A percentile compares a stretch with the other conserved stretches of the same genome.
Conservation (phyloP, 2,329 filamentous ascomycete genomes). For the Aspergillus tamarii region DNA sequence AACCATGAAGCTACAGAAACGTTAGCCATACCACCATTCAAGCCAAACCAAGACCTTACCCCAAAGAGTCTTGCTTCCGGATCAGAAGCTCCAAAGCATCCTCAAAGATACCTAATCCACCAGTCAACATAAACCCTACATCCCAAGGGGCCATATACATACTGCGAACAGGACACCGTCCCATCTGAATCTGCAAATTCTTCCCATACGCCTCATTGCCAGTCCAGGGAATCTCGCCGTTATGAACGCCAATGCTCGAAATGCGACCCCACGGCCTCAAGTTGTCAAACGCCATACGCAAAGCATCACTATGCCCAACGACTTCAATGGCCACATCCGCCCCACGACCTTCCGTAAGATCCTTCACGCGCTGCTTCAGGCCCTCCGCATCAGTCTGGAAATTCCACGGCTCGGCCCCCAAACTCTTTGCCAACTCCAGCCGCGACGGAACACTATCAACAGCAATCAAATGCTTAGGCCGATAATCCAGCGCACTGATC, state of each 20-base stretch:
- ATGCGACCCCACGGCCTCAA: slow-evolving; percentile 72
- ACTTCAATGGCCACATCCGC: slow-evolving; percentile 83
- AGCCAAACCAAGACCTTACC: slow-evolving; percentile 52
- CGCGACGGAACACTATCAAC: slow-evolving; percentile 76
- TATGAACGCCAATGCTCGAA: slow-evolving; percentile 75
- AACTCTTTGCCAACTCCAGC: slow-evolving; percentile 67
- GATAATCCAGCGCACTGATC: slow-evolving; percentile 69
- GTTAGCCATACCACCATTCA: slow-evolving; percentile 21
- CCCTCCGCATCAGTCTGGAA: slow-evolving; percentile 67
- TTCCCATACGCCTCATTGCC: slow-evolving; percentile 67
- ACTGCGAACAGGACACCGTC: slow-evolving; percentile 67
- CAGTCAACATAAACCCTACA: background rate
- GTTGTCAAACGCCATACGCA: slow-evolving; percentile 72
- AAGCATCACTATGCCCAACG: slow-evolving; percentile 68
- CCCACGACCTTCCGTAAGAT: slow-evolving; percentile 75
- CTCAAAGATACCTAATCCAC: slow-evolving; percentile 56
- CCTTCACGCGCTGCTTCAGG: slow-evolving; percentile 61
- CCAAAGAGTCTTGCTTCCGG: slow-evolving; percentile 65
- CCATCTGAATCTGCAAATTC: slow-evolving; percentile 73
- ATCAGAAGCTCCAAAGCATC: slow-evolving; percentile 65
- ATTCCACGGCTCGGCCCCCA: slow-evolving; percentile 82
- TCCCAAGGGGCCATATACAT: slow-evolving; percentile 3
- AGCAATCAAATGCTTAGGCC: slow-evolving; percentile 73
- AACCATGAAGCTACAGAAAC: slow-evolving; percentile 66
- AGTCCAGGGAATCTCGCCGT: slow-evolving; percentile 68